Evolutionary conservation across 2,329 filamentous ascomycete species (phyloP), one percentile per base, ranked within the genome.

Genomic region (Colletotrichum cuscutae): DNA sequence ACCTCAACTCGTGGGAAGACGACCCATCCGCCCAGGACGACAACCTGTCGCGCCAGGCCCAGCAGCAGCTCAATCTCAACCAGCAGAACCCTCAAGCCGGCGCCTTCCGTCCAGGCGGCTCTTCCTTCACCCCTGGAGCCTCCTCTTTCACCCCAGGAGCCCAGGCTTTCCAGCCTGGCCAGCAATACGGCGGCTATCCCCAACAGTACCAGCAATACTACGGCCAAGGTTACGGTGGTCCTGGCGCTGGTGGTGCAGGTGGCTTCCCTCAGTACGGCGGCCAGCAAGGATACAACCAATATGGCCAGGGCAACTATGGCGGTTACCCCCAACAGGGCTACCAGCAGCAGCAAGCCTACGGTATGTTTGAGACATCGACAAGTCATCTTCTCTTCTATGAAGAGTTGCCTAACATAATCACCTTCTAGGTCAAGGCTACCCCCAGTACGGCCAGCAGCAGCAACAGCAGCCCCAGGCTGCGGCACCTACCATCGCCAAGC

Each of bases 1-100:
- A 95, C 83, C 93, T 95, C 79, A 95, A 97, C 83, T 98, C 95
- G 75, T 98, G 97, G 94, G 95, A 98, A 86, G 95, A 97, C 80
- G 94, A 95, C 80, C 91, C 92, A 79, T 88, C 92, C 68, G 91
- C 90, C 75, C 92, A 94, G 87, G 93, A 95, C 79, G 93, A 94
- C 78, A 90, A 90, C 82, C 90, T 97, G 83, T 90, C 94, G 75
- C 91, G 91, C 78, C 94, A 95, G 87, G 86, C 93, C 49, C 90
- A 93, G 78, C 90, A 93, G 82, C 92, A 93, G 82, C 89, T 95
- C 82, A 94, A 95, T 82, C 82, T 95, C 79, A 93, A 93, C 82
- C 86, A 87, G 65, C 84, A 84, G 76, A 83, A 81, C 76, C 82
- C 80, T 75, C 81, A 82, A 72, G 85, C 84, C 71, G 84, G 85